Base-by-base conservation (phyloP, 441 rosid genomes). In the Mallotus repandus region DNA sequence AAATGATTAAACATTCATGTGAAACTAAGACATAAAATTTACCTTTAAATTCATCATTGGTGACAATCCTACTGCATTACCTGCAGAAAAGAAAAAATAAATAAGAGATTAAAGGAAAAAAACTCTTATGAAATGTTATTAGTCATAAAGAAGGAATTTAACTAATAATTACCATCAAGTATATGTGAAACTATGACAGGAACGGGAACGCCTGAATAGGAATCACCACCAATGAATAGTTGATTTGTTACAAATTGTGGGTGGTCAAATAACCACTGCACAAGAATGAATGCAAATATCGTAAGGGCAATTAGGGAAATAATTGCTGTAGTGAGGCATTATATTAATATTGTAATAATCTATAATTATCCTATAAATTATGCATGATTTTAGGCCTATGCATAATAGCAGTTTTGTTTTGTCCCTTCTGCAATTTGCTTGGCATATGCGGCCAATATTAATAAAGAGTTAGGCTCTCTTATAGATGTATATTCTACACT, bases 11-110 rank as follows among this genome's bases (percentile, higher is more conserved):
- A 22, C 29, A 45, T 45, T 0, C 14, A 9, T 9, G 10, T 25
- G 29, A 25, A 3, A 2, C 9, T 49, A 15, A 50, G 7, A 38
- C 55, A 25, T 25, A 25, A 0, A n/a, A 18, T 10, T 43, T 65
- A 73, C 76, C 49, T 73, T 65, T 8, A 73, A 48, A 54, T 73
- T 73, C 65, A 73, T 65, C 14, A 21, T 49, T 43, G 76, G 76
- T 50, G 15, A 14, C 14, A 46, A 3, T 41, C 76, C 76, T 29
- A 13, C 56, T 73, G 45, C 69, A 57, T 73, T 73, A 9, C 76
- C 76, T 73, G 64, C 65, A 55, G 10, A 2, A 7, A 45, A n/a
- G n/a, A 25, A 25, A 2, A 25, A 25, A 25, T 25, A 25, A 25
- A 25, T 25, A 25, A 25, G 29, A 25, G 29, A 25, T 25, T 25